These are phyloP conservation scores for Trichoderma simmonsii DNA, from an alignment of 2,329 filamentous ascomycete genomes.

Conservation along the genomic window DNA sequence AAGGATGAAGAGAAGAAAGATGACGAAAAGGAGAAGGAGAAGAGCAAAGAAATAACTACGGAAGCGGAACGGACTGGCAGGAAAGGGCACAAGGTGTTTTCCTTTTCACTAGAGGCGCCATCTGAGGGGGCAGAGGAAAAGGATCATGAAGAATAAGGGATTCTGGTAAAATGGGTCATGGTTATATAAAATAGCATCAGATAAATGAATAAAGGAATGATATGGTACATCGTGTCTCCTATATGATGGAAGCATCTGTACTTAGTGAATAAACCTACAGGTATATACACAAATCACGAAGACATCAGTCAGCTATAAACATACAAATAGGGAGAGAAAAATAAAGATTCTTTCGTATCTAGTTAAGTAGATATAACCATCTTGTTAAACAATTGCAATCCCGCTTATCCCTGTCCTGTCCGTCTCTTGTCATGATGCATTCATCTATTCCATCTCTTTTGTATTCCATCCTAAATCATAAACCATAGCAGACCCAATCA, in stretches of 20 bases:
- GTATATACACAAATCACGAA: neutral
- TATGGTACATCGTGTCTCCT: neutral
- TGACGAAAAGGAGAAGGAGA: conserved; percentile 21
- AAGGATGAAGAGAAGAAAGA: conserved; percentile 21
- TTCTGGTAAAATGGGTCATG: neutral
- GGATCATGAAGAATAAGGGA: neutral
- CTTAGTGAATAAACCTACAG: neutral
- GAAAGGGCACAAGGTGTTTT: conserved; percentile 32
- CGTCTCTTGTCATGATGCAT: neutral
- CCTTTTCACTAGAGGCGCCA: conserved; percentile 34
- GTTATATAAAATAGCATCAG: neutral
- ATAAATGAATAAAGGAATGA: neutral
- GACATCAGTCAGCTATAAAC: too few relatives aligned
- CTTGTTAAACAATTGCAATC: neutral
- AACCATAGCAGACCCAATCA: neutral
- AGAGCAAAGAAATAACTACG: conserved; percentile 18
- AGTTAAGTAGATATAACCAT: neutral
- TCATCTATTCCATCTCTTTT: neutral
- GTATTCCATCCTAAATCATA: neutral
- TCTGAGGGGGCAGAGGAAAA: conserved; percentile 17
- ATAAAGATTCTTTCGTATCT: neutral
- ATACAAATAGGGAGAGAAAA: neutral
- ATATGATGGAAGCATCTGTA: neutral
- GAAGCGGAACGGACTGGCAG: conserved; percentile 17
- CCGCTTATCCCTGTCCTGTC: neutral